Percentiles rank a stretch among this genome's conserved stretches.
Conservation (phyloP, 495 filamentous ascomycete genomes). For the Rusavskia elegans region DNA sequence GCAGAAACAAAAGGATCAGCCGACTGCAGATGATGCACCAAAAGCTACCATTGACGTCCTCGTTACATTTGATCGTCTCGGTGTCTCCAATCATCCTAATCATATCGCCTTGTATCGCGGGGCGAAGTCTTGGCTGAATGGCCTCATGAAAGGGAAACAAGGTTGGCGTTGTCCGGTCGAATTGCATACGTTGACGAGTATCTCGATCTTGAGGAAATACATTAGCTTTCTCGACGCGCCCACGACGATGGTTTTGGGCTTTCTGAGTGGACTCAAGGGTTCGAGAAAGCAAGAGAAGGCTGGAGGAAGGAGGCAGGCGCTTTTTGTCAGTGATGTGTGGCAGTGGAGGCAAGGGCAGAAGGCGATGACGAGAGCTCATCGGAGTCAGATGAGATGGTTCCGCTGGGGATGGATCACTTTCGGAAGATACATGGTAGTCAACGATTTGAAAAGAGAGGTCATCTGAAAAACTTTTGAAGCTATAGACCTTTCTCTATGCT, state of each 20-base stretch:
- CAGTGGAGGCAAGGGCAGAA: slow-evolving; percentile 52
- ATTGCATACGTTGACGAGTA: slow-evolving; percentile 65
- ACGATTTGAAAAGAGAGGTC: slow-evolving; percentile 63
- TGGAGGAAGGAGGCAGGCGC: slow-evolving; percentile 20
- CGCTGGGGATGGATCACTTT: slow-evolving; percentile 88
- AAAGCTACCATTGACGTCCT: slow-evolving; percentile 59
- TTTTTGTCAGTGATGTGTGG: slow-evolving; percentile 51
- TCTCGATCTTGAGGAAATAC: slow-evolving; percentile 66
- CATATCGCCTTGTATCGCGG: slow-evolving; percentile 79
- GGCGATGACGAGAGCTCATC: slow-evolving; percentile 77
- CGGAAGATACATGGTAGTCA: slow-evolving; percentile 89
- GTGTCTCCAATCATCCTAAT: slow-evolving; percentile 78
- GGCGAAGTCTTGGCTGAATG: slow-evolving; percentile 51
- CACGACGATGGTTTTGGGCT: slow-evolving; percentile 37
- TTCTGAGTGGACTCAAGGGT: slow-evolving; percentile 22
- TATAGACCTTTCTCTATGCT: too few species aligned
- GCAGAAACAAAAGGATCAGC: slow-evolving; percentile 2
- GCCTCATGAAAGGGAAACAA: slow-evolving; percentile 41
- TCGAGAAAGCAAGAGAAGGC: slow-evolving; percentile 14
- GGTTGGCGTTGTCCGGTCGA: slow-evolving; percentile 61
- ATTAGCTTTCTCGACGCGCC: slow-evolving; percentile 55
- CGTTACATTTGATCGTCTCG: slow-evolving; percentile 71
- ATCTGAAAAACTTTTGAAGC: slow-evolving; percentile 8
- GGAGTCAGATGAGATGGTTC: slow-evolving; percentile 98
- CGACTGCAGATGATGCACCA: slow-evolving; percentile 19